Evolutionary conservation across 495 filamentous ascomycete genomes (phyloP).

Genomic region (Xylaria venustula): DNA sequence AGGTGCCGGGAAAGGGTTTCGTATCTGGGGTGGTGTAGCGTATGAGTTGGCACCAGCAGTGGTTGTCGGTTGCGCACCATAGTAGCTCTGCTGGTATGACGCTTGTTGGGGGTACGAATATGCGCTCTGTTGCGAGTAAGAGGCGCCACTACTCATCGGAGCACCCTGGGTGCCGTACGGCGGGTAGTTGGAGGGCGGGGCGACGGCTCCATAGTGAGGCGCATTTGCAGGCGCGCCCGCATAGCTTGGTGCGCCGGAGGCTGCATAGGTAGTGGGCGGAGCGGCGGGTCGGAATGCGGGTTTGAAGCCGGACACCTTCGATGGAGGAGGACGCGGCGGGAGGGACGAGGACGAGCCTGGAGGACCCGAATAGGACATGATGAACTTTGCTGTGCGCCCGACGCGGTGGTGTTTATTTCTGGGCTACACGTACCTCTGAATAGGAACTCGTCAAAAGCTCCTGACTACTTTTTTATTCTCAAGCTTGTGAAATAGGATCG

Average conservation of each 20-base stretch:
- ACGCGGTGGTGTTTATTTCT: constrained; percentile 27
- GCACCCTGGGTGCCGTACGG: constrained; percentile 33
- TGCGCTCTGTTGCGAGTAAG: constrained; percentile 18
- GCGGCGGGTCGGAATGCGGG: constrained; percentile 53
- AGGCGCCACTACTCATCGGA: constrained; percentile 26
- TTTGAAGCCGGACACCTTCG: constrained; percentile 58
- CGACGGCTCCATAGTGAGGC: constrained; percentile 29
- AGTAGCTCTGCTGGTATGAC: constrained; percentile 48
- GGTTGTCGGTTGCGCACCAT: constrained; percentile 46
- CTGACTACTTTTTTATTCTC: neutral
- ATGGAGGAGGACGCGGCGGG: constrained; percentile 77
- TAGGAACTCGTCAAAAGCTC: neutral
- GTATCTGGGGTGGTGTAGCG: constrained; percentile 67
- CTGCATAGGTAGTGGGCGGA: constrained; percentile 28
- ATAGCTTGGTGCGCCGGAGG: constrained; percentile 35
- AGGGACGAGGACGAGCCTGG: constrained; percentile 78
- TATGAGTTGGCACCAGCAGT: constrained; percentile 39
- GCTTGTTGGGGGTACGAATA: constrained; percentile 41
- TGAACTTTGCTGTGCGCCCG: constrained; percentile 63
- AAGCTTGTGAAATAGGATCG: neutral
- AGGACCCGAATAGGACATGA: constrained; percentile 93
- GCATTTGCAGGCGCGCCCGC: constrained; percentile 29
- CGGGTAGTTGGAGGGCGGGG: constrained; percentile 28
- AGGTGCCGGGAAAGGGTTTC: constrained; percentile 80
- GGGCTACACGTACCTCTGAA: constrained; percentile 46